These are phyloP conservation scores for Mycosarcoma mackinlayi DNA, from an alignment of 1,284 basidiomycete genomes.

Conservation along the genomic window DNA sequence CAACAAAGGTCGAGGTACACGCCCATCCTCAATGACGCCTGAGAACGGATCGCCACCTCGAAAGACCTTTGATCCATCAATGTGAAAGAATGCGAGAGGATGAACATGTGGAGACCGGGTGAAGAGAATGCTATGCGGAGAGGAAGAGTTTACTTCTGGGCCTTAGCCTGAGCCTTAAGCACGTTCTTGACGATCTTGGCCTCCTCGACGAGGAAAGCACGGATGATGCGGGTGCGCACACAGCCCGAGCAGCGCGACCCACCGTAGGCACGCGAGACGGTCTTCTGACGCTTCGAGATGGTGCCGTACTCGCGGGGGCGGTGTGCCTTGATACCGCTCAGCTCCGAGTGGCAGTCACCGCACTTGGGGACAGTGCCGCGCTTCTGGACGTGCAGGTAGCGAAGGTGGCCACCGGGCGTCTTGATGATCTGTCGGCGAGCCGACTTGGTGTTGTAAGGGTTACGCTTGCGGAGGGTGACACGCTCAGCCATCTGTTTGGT, in stretches of 20 bases:
- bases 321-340: conserved; percentile 65
- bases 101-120: no score
- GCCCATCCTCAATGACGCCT: no score
- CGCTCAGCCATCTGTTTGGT: conserved; percentile 89
- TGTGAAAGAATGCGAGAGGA: no score
- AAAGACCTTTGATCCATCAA: neutral
- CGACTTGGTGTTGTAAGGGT: conserved; percentile 98
- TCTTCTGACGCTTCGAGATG: conserved; percentile 66
- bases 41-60: neutral
- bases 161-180: conserved; percentile 82
- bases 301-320: conserved; percentile 65
- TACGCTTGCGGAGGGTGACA: conserved; percentile 98
- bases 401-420: conserved; percentile 92
- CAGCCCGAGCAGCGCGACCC: conserved; percentile 65
- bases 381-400: conserved; percentile 91
- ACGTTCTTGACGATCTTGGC: conserved; percentile 99
- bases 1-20: no score
- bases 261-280: conserved; percentile 67
- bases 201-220: conserved; percentile 98
- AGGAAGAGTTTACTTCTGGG: conserved; percentile 42
- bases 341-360: conserved; percentile 68
- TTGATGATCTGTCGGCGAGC: conserved; percentile 95
- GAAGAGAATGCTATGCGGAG: no score
- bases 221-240: conserved; percentile 76
- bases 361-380: conserved; percentile 89